Percentiles rank a stretch among this genome's conserved stretches.
Conservation (phyloP, 2,329 filamentous ascomycete species). For the Botryotinia convoluta region DNA sequence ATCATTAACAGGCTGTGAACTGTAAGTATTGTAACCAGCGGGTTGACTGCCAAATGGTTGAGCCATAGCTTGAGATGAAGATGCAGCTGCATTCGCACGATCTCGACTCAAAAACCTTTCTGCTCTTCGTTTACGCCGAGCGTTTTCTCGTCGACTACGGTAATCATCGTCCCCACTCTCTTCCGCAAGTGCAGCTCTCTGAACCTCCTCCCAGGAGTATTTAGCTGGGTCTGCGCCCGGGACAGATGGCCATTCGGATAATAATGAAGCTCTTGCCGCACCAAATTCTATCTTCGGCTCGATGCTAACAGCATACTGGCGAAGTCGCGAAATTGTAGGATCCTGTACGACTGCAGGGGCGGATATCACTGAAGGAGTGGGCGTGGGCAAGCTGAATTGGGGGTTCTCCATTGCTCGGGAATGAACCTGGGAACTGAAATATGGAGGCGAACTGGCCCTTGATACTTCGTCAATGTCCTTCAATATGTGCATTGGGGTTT, state of each 20-base stretch:
- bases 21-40: slow-evolving; percentile 25
- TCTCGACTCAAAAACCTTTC: slow-evolving; percentile 37
- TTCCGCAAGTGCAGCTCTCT: slow-evolving; percentile 22
- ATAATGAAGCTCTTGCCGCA: slow-evolving; percentile 31
- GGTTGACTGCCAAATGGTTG: slow-evolving; percentile 35
- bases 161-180: slow-evolving; percentile 29
- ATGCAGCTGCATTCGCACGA: slow-evolving; percentile 32
- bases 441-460: slow-evolving; percentile 26
- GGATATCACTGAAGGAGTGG: slow-evolving; percentile 33
- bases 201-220: slow-evolving; percentile 37
- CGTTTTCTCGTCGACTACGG: slow-evolving; percentile 30
- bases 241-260: slow-evolving; percentile 40
- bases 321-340: slow-evolving; percentile 38
- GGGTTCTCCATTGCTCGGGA: slow-evolving; percentile 17
- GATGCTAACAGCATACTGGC: slow-evolving; percentile 39
- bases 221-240: slow-evolving; percentile 39
- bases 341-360: slow-evolving; percentile 34
- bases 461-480: slow-evolving; percentile 21
- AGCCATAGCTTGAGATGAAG: slow-evolving; percentile 46
- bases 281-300: slow-evolving; percentile 33
- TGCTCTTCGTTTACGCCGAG: slow-evolving; percentile 32
- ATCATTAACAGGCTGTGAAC: slow-evolving; percentile 35
- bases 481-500: neutral
- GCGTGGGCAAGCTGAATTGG: slow-evolving; percentile 27
- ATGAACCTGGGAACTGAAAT: slow-evolving; percentile 28